These are phyloP conservation scores for Termitomyces sp. DNA, from an alignment of 768 basidiomycete genomes.

Conservation along the genomic window DNA sequence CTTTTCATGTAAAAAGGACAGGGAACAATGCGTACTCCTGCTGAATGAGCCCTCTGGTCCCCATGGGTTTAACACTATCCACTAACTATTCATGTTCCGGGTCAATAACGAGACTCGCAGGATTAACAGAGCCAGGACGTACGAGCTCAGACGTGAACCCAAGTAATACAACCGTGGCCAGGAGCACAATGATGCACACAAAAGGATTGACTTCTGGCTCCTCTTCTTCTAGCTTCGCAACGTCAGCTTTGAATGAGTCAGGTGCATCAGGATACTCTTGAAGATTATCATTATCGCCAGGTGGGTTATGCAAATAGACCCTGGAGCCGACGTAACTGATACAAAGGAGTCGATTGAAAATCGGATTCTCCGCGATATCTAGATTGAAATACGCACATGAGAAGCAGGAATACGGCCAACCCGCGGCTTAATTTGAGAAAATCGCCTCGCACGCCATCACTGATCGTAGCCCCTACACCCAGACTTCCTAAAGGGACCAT, in stretches of 20 bases:
- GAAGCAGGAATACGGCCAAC: slow-evolving; percentile 52
- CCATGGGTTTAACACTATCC: slow-evolving; percentile 54
- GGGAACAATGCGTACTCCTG: slow-evolving; percentile 36
- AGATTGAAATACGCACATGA: slow-evolving; percentile 36
- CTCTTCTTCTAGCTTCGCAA: slow-evolving; percentile 25
- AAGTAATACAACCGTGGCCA: slow-evolving; percentile 50
- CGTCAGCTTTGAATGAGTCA: slow-evolving; percentile 35
- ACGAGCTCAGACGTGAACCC: slow-evolving; percentile 69
- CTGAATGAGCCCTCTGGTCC: slow-evolving; percentile 31
- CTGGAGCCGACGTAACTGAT: slow-evolving; percentile 59
- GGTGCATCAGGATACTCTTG: slow-evolving; percentile 38
- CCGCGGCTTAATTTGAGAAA: slow-evolving; percentile 63
- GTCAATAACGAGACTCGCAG: not conserved
- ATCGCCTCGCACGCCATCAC: slow-evolving; percentile 35
- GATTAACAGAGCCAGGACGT: slow-evolving; percentile 14
- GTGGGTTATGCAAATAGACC: slow-evolving; percentile 65
- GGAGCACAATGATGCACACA: slow-evolving; percentile 49
- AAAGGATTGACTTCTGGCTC: slow-evolving; percentile 60
- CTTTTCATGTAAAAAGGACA: not conserved
- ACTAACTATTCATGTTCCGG: slow-evolving; percentile 41
- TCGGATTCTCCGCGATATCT: too few relatives aligned
- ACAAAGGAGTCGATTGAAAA: not conserved
- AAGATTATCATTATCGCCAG: slow-evolving; percentile 41
- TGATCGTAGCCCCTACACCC: slow-evolving; percentile 23
- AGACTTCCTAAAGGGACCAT: slow-evolving; percentile 12